A percentile compares a stretch with the other conserved stretches of the same genome.
These are phyloP conservation scores for Syzygium jambos DNA, from an alignment of 345 rosid species.

Conservation along the genomic window DNA sequence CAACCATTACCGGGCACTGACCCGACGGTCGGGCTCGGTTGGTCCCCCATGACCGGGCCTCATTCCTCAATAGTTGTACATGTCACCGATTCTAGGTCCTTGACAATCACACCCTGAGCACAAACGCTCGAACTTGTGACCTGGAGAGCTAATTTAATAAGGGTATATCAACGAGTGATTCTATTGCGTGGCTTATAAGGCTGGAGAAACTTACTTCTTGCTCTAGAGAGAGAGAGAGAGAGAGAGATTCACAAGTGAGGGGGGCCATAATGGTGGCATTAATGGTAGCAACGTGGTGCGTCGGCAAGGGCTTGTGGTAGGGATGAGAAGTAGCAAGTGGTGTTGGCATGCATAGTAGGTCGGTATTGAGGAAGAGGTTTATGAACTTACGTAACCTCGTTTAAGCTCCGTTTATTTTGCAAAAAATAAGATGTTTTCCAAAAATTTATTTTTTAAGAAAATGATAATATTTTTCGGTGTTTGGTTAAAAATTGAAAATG, in stretches of 20 bases:
- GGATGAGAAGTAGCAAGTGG: neutral
- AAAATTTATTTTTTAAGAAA: too few species aligned
- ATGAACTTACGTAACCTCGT: neutral
- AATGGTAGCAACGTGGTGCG: neutral
- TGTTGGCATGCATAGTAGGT: neutral
- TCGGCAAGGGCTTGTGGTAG: neutral
- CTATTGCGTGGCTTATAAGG: fast-evolving
- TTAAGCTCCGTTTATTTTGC: neutral
- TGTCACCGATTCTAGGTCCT: neutral
- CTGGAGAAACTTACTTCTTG: neutral
- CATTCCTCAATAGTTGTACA: neutral
- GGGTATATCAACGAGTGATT: neutral
- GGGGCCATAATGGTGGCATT: neutral
- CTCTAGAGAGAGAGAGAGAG: neutral
- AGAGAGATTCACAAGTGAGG: neutral
- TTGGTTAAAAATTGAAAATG: too few species aligned
- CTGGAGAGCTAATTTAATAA: neutral
- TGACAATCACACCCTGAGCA: neutral
- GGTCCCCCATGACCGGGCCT: neutral
- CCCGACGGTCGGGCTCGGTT: fast-evolving
- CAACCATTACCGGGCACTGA: neutral
- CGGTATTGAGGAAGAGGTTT: neutral
- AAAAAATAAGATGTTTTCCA: too few species aligned
- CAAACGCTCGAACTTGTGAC: neutral
- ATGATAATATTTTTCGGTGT: too few species aligned